Evolutionary conservation across 345 rosid genomes (phyloP), one percentile per base, ranked within the genome.

Genomic region (Schrenkiella parvula): DNA sequence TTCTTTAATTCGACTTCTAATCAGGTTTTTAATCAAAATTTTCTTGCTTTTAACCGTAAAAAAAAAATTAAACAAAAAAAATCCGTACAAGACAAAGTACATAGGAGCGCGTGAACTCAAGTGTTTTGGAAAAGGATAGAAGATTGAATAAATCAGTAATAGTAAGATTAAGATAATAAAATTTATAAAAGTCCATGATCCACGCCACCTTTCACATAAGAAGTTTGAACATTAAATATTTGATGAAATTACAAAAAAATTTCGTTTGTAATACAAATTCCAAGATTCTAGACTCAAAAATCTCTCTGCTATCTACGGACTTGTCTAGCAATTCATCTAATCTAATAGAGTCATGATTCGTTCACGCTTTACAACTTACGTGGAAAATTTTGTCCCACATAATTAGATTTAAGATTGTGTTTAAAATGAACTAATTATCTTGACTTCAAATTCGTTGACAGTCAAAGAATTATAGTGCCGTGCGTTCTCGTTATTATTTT

Each of bases 151-250:
- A 34, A 18, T 5, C 42, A 55, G 62, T 56, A 10, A 32, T 17
- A 55, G 21, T n/a, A n/a, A n/a, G 38, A 29, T 41, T 23, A 3
- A 19, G 23, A 51, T 14, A 34, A 29, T 23, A 51, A 23, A 4
- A 48, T 8, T 18, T 15, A 34, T 7, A 53, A 66, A 66, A 67
- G 73, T 67, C 78, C 68, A 74, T 74, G 78, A 67, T 48, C 11
- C 78, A 59, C 78, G 68, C 68, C 68, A 38, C 62, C 73, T 54
- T 66, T 57, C 21, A 8, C 26, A 58, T 9, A 18, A 55, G 41
- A 57, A 21, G 51, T 35, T 35, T 73, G 72, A 73, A 58, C 32
- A 47, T 47, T 48, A 19, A 72, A 15, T 42, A 64, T 53, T 73
- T 34, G 44, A 60, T n/a, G n/a, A 65, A 29, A 46, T 58, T 23